phyloP scores from a whole-genome alignment of 371 early-diverging fungal species.

The Chytridiales sp. region DNA sequence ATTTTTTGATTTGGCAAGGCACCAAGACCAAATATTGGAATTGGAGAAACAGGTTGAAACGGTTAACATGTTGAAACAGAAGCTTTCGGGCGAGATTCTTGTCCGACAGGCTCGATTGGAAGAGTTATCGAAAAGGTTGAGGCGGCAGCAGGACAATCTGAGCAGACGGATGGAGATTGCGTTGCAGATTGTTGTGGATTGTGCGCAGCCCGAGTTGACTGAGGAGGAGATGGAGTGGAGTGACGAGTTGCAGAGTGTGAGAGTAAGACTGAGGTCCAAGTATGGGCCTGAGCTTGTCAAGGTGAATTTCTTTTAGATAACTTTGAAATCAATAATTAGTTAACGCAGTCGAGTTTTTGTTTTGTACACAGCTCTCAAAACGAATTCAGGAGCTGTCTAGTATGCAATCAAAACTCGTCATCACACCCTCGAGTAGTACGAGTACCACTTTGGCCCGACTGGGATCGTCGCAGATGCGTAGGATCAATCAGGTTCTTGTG shows the following conservation, averaged over 20 bases:
- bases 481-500: conserved; percentile 14
- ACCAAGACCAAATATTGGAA: conserved; percentile 11
- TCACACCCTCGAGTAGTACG: too few relatives aligned
- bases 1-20: too few relatives aligned
- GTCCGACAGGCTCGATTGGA: not conserved
- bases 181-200: conserved; percentile 39
- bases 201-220: conserved; percentile 35
- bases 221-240: conserved; percentile 34
- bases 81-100: conserved; percentile 12
- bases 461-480: conserved; percentile 2
- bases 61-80: conserved; percentile 11
- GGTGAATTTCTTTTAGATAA: conserved; percentile 3
- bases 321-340: not conserved
- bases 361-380: conserved; percentile 12
- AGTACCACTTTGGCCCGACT: too few relatives aligned
- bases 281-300: conserved; percentile 21
- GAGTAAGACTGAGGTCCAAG: conserved; percentile 6
- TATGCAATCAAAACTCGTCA: not conserved
- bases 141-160: conserved; percentile 13
- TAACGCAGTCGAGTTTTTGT: conserved; percentile 1
- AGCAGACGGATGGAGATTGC: conserved; percentile 19
- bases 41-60: conserved; percentile 13
- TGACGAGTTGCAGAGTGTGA: conserved; percentile 26
- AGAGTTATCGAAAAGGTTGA: not conserved
- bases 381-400: not conserved